Base-by-base conservation (phyloP, 495 filamentous ascomycete genomes). In the Xylona heveae region DNA sequence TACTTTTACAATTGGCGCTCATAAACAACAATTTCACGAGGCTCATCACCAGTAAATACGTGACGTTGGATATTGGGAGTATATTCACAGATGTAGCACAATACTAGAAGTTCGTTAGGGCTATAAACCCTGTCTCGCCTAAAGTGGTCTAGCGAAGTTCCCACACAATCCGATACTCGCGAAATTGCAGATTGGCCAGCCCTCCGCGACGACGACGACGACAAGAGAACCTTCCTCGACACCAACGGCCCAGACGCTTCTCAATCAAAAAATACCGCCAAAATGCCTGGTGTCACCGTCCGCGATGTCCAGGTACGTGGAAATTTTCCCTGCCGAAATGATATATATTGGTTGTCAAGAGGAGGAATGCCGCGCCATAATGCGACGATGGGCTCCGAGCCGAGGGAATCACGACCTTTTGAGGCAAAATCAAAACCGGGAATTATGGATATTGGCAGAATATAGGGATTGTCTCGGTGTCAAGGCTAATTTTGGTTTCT, bases 291-390 rank as follows among this genome's bases (percentile, higher is more conserved):
- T 62, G 69, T 79, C 58, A 72, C 65, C 50, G 78, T 85, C 59
- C 79, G 78, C 57, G 78, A 85, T 68, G 78, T 85, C 54, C 78
- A 84, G 66, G 79, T 82, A 71, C 63, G 75, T 71, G 38, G 25
- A 10, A 13, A 8, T 10, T 30, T 2, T 17, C 3, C 14, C 14
- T 30, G 3, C 4, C 28, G 13, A 2, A 10, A 8, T 14, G 10
- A 10, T 30, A 8, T 14, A 12, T 18, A 31, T 1, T 31, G n/a
- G 28, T 31, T 18, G 10, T 13, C n/a, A 18, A 10, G 28, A 10
- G 2, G 9, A 2, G 16, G 17, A 15, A 9, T 10, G 28, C n/a
- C 23, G 23, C 8, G 7, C 23, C 23, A 13, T 13, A 25, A 25
- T 25, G 23, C 13, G 23, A 7, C 23, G 13, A 8, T 25, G 23